These are phyloP conservation scores for Garcileccinum viscosum DNA, from an alignment of 1,284 basidiomycete genomes.

Conservation along the genomic window DNA sequence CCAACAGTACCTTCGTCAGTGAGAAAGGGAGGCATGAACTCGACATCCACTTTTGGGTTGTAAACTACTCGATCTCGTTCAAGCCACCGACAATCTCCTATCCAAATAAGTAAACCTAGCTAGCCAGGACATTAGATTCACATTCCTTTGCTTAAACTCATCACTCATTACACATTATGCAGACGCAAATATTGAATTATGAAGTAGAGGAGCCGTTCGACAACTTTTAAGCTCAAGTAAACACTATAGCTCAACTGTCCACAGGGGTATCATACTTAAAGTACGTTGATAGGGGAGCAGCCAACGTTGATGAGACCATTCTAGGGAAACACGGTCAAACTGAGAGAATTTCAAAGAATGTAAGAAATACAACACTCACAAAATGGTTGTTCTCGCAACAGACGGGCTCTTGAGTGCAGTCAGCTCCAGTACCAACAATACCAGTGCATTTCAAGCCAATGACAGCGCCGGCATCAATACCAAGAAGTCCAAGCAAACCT, in stretches of 20 bases:
- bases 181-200: too few species aligned
- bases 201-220: too few species aligned
- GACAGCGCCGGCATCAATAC: not conserved
- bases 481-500: not conserved
- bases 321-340: not conserved
- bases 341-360: not conserved
- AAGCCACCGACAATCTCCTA: too few species aligned
- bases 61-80: too few species aligned
- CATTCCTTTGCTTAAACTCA: too few species aligned
- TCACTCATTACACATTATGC: too few species aligned
- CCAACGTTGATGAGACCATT: slow-evolving; percentile 8
- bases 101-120: too few species aligned
- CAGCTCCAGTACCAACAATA: not conserved
- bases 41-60: too few species aligned
- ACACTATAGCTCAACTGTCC: not conserved
- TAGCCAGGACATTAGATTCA: too few species aligned
- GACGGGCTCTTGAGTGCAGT: slow-evolving; percentile 15
- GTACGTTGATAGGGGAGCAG: not conserved
- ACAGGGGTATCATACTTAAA: not conserved
- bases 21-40: too few species aligned
- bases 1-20: too few species aligned
- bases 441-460: slow-evolving; percentile 10
- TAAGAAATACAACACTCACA: slow-evolving; percentile 17
- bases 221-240: too few species aligned
- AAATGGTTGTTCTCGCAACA: slow-evolving; percentile 15